Evolutionary conservation across 257 asterid genomes (phyloP), one percentile per base, ranked within the genome.

Genomic region (Oldenlandia corymbosa): DNA sequence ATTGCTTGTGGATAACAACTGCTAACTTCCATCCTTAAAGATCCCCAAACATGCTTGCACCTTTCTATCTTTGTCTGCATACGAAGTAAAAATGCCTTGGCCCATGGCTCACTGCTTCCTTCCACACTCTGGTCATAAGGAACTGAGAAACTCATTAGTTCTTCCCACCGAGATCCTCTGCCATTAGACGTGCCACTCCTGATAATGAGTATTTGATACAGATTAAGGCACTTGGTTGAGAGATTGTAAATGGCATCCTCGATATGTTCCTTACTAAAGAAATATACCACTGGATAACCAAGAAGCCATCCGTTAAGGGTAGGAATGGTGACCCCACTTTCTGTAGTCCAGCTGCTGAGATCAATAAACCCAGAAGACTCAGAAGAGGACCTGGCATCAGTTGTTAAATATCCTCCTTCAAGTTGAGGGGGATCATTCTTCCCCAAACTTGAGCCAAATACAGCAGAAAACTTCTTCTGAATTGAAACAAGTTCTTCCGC

Each of bases 271-370:
- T 76, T 73, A 39, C 86, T 76, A 66, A 89, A 81, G 46, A 84
- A 74, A 72, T 89, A 89, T 26, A 89, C 79, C 45, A 86, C 89
- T 1, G 96, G 96, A 79, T 89, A 89, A 49, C 95, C 93, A 73
- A 89, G 95, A 71, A 89, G 81, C 96, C 96, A 89, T 70, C 97
- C 96, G 53, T 91, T 91, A 2, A 91, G 84, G 50, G 94, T 80
- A 71, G 97, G 97, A 53, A 88, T 59, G 0, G 96, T 81, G 79
- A 91, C 94, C 69, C 75, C 77, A 73, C 82, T 76, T 74, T 81
- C 86, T 74, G 74, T 75, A 56, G 84, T 84, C 75, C 87, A 80
- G 72, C 73, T 80, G 78, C 87, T 78, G 65, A 88, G 91, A 77
- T 91, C 96, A 77, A 91, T 69, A 58, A 83, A 62, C 70, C 60